Conservation (phyloP, 805 yeast genomes). For the Yamadazyma scolyti region DNA sequence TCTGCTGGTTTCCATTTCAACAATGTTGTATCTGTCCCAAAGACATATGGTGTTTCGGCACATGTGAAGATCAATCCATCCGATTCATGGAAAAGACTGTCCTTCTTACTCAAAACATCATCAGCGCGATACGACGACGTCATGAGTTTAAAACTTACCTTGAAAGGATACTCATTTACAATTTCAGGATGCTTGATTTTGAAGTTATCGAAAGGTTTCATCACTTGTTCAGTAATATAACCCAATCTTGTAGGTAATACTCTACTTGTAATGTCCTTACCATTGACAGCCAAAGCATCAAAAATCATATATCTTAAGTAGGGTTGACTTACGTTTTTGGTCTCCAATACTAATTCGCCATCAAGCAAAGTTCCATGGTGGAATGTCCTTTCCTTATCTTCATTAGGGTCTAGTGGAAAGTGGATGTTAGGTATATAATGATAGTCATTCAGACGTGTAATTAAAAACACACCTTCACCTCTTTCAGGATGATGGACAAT, state of each 20-base stretch:
- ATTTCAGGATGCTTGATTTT: conserved; percentile 69
- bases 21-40: conserved; percentile 84
- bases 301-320: conserved; percentile 75
- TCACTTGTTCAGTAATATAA: conserved; percentile 75
- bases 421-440: conserved; percentile 78
- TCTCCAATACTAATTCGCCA: conserved; percentile 86
- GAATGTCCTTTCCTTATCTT: conserved; percentile 48
- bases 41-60: conserved; percentile 78
- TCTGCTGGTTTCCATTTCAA: conserved; percentile 97
- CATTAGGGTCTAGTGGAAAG: conserved; percentile 58
- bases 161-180: conserved; percentile 75
- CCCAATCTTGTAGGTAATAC: conserved; percentile 81
- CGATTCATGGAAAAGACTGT: conserved; percentile 75
- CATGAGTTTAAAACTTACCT: conserved; percentile 85
- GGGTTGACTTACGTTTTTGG: conserved; percentile 52
- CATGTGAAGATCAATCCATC: conserved; percentile 96
- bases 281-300: conserved; percentile 86
- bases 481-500: conserved; percentile 63
- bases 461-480: conserved; percentile 85
- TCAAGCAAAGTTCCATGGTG: conserved; percentile 90
- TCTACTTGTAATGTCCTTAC: conserved; percentile 63
- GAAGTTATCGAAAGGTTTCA: conserved; percentile 74
- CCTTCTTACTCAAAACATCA: conserved; percentile 68
- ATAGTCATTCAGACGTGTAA: conserved; percentile 86
- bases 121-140: conserved; percentile 73